Percentiles rank a stretch among this genome's conserved stretches.
Evolutionary conservation across 805 yeast genomes (phyloP).

Genomic region (Myxozyma melibiosi): DNA sequence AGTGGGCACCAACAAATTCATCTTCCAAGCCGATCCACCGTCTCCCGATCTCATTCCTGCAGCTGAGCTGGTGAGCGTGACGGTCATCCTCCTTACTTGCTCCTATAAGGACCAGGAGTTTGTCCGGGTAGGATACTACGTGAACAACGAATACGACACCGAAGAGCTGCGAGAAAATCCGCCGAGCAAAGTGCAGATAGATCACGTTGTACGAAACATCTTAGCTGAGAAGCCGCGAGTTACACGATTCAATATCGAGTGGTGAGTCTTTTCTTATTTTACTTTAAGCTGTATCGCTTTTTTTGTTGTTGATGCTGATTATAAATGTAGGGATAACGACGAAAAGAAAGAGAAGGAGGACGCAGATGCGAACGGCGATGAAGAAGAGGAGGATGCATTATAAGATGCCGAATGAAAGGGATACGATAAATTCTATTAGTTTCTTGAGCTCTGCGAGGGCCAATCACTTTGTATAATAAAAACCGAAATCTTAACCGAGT

Average conservation of each 20-base stretch:
- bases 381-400: constrained; percentile 23
- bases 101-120: constrained; percentile 92
- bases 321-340: constrained; percentile 14
- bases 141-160: constrained; percentile 92
- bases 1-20: constrained; percentile 91
- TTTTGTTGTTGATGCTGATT: not conserved
- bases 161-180: constrained; percentile 79
- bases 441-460: no score
- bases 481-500: no score
- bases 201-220: constrained; percentile 79
- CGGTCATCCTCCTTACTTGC: constrained; percentile 90
- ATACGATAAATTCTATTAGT: no score
- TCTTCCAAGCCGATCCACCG: constrained; percentile 95
- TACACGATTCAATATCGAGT: constrained; percentile 92
- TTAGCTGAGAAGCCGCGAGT: constrained; percentile 97
- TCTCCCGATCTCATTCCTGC: constrained; percentile 95
- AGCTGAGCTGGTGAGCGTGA: constrained; percentile 89
- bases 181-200: constrained; percentile 33
- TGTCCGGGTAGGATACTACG: constrained; percentile 96
- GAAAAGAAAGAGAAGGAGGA: constrained; percentile 28
- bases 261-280: constrained; percentile 51
- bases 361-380: constrained; percentile 34
- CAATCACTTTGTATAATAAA: no score
- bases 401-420: no score
- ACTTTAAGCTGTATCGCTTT: not conserved